These are phyloP conservation scores for Hypomontagnella monticulosa DNA, from an alignment of 495 filamentous ascomycete genomes.

Conservation along the genomic window DNA sequence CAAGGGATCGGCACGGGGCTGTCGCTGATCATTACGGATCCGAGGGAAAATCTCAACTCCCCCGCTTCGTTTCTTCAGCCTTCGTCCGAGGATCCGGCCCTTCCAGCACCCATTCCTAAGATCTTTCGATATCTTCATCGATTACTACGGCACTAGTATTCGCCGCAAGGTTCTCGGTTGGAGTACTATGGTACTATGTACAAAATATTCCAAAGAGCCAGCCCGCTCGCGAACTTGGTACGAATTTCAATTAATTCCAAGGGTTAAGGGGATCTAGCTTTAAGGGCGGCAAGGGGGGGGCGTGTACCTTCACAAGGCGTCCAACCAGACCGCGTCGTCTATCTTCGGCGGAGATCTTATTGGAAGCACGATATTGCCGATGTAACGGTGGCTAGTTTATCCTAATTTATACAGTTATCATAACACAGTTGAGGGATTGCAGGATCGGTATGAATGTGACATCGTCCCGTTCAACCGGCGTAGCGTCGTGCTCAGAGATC, in stretches of 20 bases:
- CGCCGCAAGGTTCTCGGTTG: slow-evolving; percentile 2
- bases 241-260: neutral
- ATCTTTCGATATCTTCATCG: too few relatives aligned
- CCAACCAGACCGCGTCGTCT: slow-evolving; percentile 26
- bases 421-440: slow-evolving; percentile 36
- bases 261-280: slow-evolving; percentile 4
- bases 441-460: slow-evolving; percentile 41
- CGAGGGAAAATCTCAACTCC: slow-evolving; percentile 13
- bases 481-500: slow-evolving; percentile 1
- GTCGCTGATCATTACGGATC: slow-evolving; percentile 20
- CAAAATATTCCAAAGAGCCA: too few relatives aligned
- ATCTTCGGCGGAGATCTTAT: slow-evolving; percentile 23
- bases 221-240: too few relatives aligned
- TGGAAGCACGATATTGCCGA: slow-evolving; percentile 38
- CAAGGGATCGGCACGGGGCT: slow-evolving; percentile 21
- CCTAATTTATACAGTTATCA: slow-evolving; percentile 21
- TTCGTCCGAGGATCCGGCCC: slow-evolving; percentile 2
- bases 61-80: slow-evolving; percentile 9
- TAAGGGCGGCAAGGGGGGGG: slow-evolving; percentile 16
- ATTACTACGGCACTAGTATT: neutral
- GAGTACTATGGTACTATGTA: too few relatives aligned
- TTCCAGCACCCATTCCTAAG: neutral
- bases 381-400: slow-evolving; percentile 31
- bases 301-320: slow-evolving; percentile 28
- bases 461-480: slow-evolving; percentile 37